Conservation (phyloP, 2,329 filamentous ascomycete genomes). For the Arthrobotrys megalospora region DNA sequence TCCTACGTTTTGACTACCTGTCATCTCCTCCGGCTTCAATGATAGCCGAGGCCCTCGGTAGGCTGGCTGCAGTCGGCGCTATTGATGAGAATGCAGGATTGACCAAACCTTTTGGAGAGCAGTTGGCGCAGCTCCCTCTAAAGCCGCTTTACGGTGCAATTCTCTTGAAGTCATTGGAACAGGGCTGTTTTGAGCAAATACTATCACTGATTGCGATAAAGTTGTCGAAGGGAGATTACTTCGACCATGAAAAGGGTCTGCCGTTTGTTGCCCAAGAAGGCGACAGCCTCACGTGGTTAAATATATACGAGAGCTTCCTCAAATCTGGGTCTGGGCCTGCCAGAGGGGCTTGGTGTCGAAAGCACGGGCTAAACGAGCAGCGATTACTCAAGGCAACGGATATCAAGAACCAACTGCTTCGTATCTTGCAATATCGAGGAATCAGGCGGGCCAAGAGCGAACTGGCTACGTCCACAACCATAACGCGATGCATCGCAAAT, state of each 20-base stretch:
- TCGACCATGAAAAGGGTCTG: slow-evolving; percentile 42
- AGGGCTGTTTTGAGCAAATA: slow-evolving; percentile 54
- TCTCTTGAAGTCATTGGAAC: slow-evolving; percentile 68
- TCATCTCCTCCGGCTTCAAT: slow-evolving; percentile 88
- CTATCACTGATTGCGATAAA: slow-evolving; percentile 33
- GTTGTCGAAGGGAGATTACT: slow-evolving; percentile 45
- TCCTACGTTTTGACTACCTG: slow-evolving; percentile 89
- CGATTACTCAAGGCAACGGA: slow-evolving; percentile 85
- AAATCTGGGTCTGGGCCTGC: slow-evolving; percentile 80
- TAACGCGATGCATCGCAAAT: slow-evolving; percentile 61
- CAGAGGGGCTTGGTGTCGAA: slow-evolving; percentile 86
- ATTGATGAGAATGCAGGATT: slow-evolving; percentile 92
- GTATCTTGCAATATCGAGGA: slow-evolving; percentile 88
- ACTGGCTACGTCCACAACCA: slow-evolving; percentile 44
- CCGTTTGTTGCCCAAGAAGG: slow-evolving; percentile 90
- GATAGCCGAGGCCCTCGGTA: slow-evolving; percentile 86
- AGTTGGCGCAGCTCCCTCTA: slow-evolving; percentile 93
- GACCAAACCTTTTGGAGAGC: slow-evolving; percentile 85
- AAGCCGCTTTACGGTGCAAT: slow-evolving; percentile 97
- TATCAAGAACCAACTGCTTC: slow-evolving; percentile 85
- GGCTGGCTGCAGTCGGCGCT: slow-evolving; percentile 88
- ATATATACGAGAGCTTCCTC: slow-evolving; percentile 90
- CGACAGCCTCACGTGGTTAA: slow-evolving; percentile 90
- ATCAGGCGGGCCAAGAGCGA: slow-evolving; percentile 77
- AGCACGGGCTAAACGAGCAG: slow-evolving; percentile 89